Conservation (phyloP, 768 basidiomycete species). For the Tephrocybe sp. region DNA sequence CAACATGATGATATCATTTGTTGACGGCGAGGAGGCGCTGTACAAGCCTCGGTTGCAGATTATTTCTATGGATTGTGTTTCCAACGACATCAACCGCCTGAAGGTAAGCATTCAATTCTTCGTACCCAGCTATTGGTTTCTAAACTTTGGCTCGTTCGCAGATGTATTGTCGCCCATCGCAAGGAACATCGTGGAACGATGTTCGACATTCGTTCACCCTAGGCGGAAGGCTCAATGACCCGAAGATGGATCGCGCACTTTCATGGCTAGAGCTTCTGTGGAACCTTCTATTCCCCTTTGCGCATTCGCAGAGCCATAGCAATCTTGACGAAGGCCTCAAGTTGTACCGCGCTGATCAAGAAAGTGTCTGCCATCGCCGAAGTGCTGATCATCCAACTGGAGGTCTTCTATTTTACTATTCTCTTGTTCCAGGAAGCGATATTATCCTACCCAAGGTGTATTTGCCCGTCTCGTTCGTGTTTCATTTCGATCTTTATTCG, state of each 20-base stretch:
- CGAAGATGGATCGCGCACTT: conserved; percentile 20
- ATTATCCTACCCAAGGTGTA: too few species aligned
- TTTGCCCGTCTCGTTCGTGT: conserved; percentile 27
- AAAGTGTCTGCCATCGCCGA: conserved; percentile 7
- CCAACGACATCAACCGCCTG: conserved; percentile 23
- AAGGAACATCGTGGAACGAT: too few species aligned
- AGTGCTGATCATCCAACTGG: conserved; percentile 21
- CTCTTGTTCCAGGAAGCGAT: too few species aligned
- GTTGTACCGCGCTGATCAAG: background rate
- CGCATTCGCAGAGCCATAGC: conserved; percentile 15
- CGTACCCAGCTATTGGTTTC: background rate
- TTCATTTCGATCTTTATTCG: background rate
- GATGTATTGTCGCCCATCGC: too few species aligned
- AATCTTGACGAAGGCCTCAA: conserved; percentile 18
- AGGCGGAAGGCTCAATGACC: conserved; percentile 21
- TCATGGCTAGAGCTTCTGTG: conserved; percentile 23
- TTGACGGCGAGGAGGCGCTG: conserved; percentile 18
- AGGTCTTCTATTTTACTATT: too few species aligned
- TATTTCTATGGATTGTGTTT: conserved; percentile 26
- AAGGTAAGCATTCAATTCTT: conserved; percentile 19
- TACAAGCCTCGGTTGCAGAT: conserved; percentile 25
- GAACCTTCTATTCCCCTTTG: conserved; percentile 29
- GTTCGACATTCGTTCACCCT: conserved; percentile 24
- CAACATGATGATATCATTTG: conserved; percentile 24
- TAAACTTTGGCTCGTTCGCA: conserved; percentile 7